Evolutionary conservation across 192 early-diverging fungal genomes (phyloP).

Genomic region (Backusella luteola): DNA sequence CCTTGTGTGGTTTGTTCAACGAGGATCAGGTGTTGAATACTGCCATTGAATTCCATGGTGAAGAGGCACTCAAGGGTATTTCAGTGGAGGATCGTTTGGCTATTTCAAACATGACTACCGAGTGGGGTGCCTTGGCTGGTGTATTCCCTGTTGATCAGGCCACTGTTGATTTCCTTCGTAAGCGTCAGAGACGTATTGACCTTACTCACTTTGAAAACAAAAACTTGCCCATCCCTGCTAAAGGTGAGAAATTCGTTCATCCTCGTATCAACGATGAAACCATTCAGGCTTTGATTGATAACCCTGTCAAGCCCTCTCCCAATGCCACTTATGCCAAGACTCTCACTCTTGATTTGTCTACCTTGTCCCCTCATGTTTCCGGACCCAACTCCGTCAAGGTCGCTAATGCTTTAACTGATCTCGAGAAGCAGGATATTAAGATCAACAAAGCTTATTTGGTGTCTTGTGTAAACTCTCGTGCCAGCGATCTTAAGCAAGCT

Average conservation of each 20-base stretch:
- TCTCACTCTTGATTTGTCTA: conserved; percentile 83
- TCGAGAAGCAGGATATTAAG: conserved; percentile 71
- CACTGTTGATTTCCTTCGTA: conserved; percentile 71
- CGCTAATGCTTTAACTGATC: conserved; percentile 72
- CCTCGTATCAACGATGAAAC: conserved; percentile 56
- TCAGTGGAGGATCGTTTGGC: conserved; percentile 90
- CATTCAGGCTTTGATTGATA: conserved; percentile 39
- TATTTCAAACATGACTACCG: conserved; percentile 99
- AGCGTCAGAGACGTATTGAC: conserved; percentile 55
- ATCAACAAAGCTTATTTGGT: conserved; percentile 98
- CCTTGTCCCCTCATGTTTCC: conserved; percentile 84
- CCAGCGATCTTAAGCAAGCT: conserved; percentile 84
- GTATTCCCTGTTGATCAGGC: conserved; percentile 91
- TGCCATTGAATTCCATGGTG: conserved; percentile 94
- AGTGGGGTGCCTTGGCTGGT: conserved; percentile 98
- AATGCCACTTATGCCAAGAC: conserved; percentile 82
- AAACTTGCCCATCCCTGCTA: conserved; percentile 41
- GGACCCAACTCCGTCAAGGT: conserved; percentile 98
- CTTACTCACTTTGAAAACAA: conserved; percentile 51
- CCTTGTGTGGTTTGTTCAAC: conserved; percentile 89
- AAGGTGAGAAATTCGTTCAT: conserved; percentile 48
- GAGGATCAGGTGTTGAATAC: conserved; percentile 96
- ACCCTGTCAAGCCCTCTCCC: conserved; percentile 48
- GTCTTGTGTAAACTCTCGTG: conserved; percentile 95
- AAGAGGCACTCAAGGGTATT: conserved; percentile 57